Conservation (phyloP, 495 filamentous ascomycete genomes). For the Tuber indicum region DNA sequence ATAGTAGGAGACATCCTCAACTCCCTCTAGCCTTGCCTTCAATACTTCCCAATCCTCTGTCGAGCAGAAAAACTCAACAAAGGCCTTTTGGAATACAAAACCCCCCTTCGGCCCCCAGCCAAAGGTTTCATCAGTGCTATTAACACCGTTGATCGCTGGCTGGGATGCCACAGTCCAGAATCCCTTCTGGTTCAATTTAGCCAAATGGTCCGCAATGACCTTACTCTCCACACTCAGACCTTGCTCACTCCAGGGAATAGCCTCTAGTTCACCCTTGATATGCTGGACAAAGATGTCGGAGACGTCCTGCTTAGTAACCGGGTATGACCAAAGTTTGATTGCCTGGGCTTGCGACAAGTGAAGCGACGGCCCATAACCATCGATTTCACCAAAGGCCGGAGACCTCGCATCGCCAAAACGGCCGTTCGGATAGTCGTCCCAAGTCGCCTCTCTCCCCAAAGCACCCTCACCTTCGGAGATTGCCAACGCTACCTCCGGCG, state of each 20-base stretch:
- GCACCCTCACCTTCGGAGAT: constrained; percentile 88
- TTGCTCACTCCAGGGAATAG: constrained; percentile 91
- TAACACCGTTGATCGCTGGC: constrained; percentile 80
- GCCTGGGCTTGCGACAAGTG: constrained; percentile 75
- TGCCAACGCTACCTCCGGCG: constrained; percentile 54
- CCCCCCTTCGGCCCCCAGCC: constrained; percentile 91
- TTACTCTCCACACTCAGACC: constrained; percentile 77
- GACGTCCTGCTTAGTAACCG: constrained; percentile 61
- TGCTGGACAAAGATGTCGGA: constrained; percentile 71
- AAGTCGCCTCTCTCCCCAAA: constrained; percentile 91
- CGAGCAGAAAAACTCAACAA: constrained; percentile 91
- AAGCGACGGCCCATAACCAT: constrained; percentile 85
- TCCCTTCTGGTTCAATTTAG: constrained; percentile 69
- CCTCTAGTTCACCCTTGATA: constrained; percentile 63
- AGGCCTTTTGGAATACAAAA: constrained; percentile 96
- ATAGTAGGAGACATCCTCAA: constrained; percentile 71
- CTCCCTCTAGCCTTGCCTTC: constrained; percentile 53
- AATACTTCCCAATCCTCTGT: constrained; percentile 61
- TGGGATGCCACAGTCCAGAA: constrained; percentile 99
- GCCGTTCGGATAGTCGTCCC: constrained; percentile 98
- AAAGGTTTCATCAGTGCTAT: constrained; percentile 68
- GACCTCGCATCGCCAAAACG: constrained; percentile 89
- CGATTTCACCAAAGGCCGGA: constrained; percentile 89
- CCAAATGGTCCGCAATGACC: constrained; percentile 65
- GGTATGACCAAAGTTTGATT: constrained; percentile 74